A percentile compares a stretch with the other conserved stretches of the same genome.
phyloP scores from a whole-genome alignment of 208 protist species.

The Crithidia mellificae region DNA sequence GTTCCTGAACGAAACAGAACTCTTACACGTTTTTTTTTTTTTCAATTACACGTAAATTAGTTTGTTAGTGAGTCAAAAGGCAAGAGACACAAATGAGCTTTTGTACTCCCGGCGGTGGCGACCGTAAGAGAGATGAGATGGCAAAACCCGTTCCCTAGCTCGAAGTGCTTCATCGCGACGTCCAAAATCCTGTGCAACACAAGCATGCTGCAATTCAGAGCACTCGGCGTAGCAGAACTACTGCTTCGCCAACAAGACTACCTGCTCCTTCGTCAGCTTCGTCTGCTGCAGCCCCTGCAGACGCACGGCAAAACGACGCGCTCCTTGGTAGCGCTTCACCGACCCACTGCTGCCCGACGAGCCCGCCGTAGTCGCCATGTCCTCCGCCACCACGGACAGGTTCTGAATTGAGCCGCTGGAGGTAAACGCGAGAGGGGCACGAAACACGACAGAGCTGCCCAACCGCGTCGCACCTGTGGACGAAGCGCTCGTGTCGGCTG shows the following conservation, averaged over 20 bases:
- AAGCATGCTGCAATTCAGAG: too few relatives aligned
- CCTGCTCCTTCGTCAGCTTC: constrained; percentile 50
- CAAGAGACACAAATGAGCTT: too few relatives aligned
- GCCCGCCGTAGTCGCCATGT: constrained; percentile 26
- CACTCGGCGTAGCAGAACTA: constrained; percentile 7
- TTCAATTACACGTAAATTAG: too few relatives aligned
- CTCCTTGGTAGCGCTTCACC: constrained; percentile 35
- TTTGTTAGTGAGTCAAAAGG: too few relatives aligned
- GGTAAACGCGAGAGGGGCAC: constrained; percentile 36
- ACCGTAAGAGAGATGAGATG: neutral
- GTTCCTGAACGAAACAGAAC: too few relatives aligned
- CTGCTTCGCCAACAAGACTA: constrained; percentile 37
- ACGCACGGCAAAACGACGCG: constrained; percentile 43
- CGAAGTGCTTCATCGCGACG: too few relatives aligned
- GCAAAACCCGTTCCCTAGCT: too few relatives aligned
- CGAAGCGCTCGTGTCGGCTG: neutral
- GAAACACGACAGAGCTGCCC: constrained; percentile 19
- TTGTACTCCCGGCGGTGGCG: neutral
- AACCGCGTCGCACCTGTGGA: constrained; percentile 5
- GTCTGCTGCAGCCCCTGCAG: constrained; percentile 61
- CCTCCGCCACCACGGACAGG: constrained; percentile 38
- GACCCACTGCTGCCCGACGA: constrained; percentile 35
- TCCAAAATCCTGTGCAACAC: too few relatives aligned
- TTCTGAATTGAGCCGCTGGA: constrained; percentile 34
- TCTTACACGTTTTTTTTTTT: too few relatives aligned